Base-by-base conservation (phyloP, 2,329 filamentous ascomycete genomes). In the Neophaeococcomyces mojaviensis region DNA sequence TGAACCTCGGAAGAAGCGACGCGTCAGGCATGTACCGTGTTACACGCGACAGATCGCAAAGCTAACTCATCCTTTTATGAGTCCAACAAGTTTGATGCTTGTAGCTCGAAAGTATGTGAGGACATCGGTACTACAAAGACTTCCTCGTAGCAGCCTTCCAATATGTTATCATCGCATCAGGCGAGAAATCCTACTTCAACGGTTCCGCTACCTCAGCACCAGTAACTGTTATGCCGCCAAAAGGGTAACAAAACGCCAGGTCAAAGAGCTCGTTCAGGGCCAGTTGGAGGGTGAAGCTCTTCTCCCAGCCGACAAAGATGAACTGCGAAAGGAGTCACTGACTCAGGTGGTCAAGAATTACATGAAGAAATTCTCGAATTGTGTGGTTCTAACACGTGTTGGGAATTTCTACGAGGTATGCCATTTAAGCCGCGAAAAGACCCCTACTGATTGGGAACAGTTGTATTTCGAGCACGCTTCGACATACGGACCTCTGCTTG, bases 401-500 rank as follows among this genome's bases (percentile, higher is more conserved):
- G 92, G 92, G 46, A 84, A 89, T 49, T 98, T 98, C 67, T 98
- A 97, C 66, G 92, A 98, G 67, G 73, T 74, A 65, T 36, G 59
- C 41, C 33, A 6, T 3, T 34, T 10, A 2, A 4, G 19, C 15
- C 15, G 28, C 44, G 18, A 20, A 18, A 24, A 8, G 15, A 31
- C 30, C 22, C 16, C 42, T 48, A 38, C 20, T 50, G 52, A 37
- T 54, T 47, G 16, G 31, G 4, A 39, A 15, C 46, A 72, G 77
- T 71, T 98, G 48, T 98, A 98, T 68, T 94, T 97, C 64, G 85
- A 94, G 58, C 89, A 98, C 63, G 92, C 94, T 9, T 86, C 94
- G 48, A 82, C 95, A 60, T 85, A 84, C 63, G 90, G 85, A 1
- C 86, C 88, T 1, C 71, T 94, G 36, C 73, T 98, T 53, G 92